Percentiles rank a stretch among this genome's conserved stretches.
Conservation (phyloP, 176 grass and related monocot genomes). For the Pharus latifolius region DNA sequence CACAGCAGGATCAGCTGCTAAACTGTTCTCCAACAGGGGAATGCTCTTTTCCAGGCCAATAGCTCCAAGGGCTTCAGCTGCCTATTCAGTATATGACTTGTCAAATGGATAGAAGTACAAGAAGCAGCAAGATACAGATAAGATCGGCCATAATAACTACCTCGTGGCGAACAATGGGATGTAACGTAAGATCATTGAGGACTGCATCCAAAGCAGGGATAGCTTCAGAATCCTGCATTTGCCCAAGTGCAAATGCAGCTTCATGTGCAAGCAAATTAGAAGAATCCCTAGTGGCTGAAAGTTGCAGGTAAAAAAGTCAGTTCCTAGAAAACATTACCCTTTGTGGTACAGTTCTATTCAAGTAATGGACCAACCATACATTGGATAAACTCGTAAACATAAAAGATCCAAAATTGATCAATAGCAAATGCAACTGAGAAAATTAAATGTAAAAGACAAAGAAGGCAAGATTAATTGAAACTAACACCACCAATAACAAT, state of each 20-base stretch:
- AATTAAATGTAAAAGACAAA: background rate
- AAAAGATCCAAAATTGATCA: no score
- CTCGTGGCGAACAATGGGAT: slow-evolving; percentile 98
- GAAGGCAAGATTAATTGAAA: background rate
- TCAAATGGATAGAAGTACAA: slow-evolving; percentile 6
- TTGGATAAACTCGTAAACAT: background rate
- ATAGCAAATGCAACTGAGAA: background rate
- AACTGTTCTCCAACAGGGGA: slow-evolving; percentile 65
- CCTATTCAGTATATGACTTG: slow-evolving; percentile 31
- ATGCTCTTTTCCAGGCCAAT: slow-evolving; percentile 58
- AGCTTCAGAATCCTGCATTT: slow-evolving; percentile 90
- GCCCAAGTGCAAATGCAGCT: slow-evolving; percentile 95
- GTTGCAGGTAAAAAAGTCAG: background rate
- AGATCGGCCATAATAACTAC: slow-evolving; percentile 16
- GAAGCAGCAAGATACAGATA: background rate
- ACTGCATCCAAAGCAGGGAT: slow-evolving; percentile 72
- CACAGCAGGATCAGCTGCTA: slow-evolving; percentile 62
- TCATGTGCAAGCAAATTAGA: slow-evolving; percentile 99
- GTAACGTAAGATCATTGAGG: slow-evolving; percentile 81
- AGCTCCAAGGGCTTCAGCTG: slow-evolving; percentile 94
- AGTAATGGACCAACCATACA: background rate
- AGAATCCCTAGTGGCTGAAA: slow-evolving; percentile 78
- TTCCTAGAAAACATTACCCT: no score
- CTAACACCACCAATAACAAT: background rate
- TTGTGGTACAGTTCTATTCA: no score